Conservation (phyloP, 1,139 yeast genomes). For the Saccharomyces pastorianus region DNA sequence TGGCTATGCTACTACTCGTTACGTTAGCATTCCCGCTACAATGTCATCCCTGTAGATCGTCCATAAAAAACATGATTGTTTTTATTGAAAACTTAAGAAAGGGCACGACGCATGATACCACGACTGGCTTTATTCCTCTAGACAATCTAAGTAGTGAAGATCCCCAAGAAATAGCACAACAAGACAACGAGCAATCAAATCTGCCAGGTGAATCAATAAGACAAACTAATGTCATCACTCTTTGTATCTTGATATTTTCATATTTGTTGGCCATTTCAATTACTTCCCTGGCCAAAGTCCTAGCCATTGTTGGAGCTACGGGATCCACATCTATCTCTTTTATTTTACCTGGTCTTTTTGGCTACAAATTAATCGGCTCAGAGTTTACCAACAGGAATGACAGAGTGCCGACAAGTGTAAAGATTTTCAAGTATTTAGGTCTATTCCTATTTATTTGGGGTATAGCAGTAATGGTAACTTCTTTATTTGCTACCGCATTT, state of each 20-base stretch:
- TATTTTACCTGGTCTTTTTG: constrained; percentile 86
- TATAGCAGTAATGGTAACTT: constrained; percentile 63
- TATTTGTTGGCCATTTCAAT: constrained; percentile 69
- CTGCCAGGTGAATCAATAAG: not conserved
- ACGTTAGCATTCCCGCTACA: constrained; percentile 64
- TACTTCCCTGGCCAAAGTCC: constrained; percentile 69
- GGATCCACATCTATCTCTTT: constrained; percentile 92
- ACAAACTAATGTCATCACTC: constrained; percentile 40
- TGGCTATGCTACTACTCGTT: constrained; percentile 62
- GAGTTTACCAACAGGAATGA: constrained; percentile 31
- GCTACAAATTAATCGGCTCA: constrained; percentile 55
- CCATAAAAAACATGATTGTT: constrained; percentile 17
- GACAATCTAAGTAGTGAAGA: not conserved
- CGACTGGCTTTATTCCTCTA: not conserved
- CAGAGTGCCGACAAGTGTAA: constrained; percentile 36
- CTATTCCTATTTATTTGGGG: constrained; percentile 68
- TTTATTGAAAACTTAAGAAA: constrained; percentile 26
- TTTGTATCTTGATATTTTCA: constrained; percentile 51
- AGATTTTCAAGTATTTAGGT: constrained; percentile 49
- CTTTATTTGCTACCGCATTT: constrained; percentile 66
- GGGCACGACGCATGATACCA: constrained; percentile 40
- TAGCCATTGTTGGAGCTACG: constrained; percentile 90
- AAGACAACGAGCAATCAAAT: not conserved
- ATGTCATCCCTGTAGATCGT: constrained; percentile 54
- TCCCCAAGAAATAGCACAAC: not conserved